A percentile compares a stretch with the other conserved stretches of the same genome.
Evolutionary conservation across 176 grass and related monocot genomes (phyloP).

Genomic region (barley (Hordeum vulgare)): DNA sequence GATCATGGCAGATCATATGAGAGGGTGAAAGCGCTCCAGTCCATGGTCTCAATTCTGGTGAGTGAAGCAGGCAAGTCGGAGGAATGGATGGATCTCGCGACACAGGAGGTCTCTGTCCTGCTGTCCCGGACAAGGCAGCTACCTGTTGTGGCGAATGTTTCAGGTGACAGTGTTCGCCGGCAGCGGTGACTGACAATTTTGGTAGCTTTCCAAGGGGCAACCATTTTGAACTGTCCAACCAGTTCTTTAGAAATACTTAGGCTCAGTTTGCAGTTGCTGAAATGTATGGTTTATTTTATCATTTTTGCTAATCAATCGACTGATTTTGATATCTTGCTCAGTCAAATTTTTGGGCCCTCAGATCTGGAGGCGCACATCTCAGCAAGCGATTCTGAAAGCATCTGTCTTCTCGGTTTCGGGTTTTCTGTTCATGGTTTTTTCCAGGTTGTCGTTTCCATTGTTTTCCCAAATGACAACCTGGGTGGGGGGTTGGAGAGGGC

Average conservation of each 20-base stretch:
- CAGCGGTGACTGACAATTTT: neutral
- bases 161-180: constrained; percentile 8
- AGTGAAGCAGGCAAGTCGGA: constrained; percentile 59
- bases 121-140: constrained; percentile 46
- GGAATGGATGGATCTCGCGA: constrained; percentile 51
- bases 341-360: too few species aligned
- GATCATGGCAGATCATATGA: constrained; percentile 18
- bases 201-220: neutral
- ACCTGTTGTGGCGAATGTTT: neutral
- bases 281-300: too few species aligned
- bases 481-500: too few species aligned
- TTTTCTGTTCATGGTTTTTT: too few species aligned
- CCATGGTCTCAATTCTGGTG: constrained; percentile 40
- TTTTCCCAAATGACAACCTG: too few species aligned
- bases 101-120: constrained; percentile 39
- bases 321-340: too few species aligned
- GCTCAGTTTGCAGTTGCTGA: too few species aligned
- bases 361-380: too few species aligned
- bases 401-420: too few species aligned
- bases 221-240: neutral
- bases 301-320: too few species aligned
- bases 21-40: constrained; percentile 36
- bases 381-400: too few species aligned
- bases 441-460: too few species aligned
- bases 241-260: neutral